Percentiles rank a stretch among this genome's conserved stretches.
Evolutionary conservation across 2,329 filamentous ascomycete species (phyloP).

Genomic region (Curvularia hawaiiensis): DNA sequence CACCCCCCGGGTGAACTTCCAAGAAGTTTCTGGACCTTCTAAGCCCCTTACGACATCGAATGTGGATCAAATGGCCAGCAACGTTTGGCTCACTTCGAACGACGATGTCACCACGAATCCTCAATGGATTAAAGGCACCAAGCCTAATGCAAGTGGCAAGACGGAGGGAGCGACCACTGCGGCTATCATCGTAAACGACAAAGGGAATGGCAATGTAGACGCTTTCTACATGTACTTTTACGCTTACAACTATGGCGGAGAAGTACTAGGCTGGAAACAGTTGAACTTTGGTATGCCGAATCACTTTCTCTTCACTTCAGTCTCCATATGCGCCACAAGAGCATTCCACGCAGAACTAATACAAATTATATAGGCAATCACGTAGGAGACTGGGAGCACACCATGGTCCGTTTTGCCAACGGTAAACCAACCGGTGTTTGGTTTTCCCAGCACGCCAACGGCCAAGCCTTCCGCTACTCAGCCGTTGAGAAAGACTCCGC

Average conservation of each 20-base stretch:
- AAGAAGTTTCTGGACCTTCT: constrained; percentile 38
- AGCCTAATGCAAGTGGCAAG: constrained; percentile 57
- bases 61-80: constrained; percentile 49
- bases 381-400: constrained; percentile 71
- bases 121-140: constrained; percentile 56
- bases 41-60: constrained; percentile 50
- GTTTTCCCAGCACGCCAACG: constrained; percentile 67
- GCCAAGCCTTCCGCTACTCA: constrained; percentile 66
- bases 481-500: constrained; percentile 56
- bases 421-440: constrained; percentile 62
- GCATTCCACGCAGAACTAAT: background rate
- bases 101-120: constrained; percentile 51
- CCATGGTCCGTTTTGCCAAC: constrained; percentile 67
- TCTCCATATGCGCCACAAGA: background rate
- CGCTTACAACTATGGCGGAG: constrained; percentile 61
- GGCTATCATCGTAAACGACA: constrained; percentile 63
- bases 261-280: constrained; percentile 47
- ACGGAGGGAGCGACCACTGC: constrained; percentile 57
- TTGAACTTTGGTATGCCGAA: constrained; percentile 52
- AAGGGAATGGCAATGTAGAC: constrained; percentile 59
- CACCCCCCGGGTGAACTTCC: constrained; percentile 47
- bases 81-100: constrained; percentile 54
- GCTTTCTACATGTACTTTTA: constrained; percentile 70
- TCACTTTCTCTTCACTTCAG: background rate
- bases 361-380: constrained; percentile 55